phyloP scores from a whole-genome alignment of 768 basidiomycete genomes.

The Sutorius australiensis region DNA sequence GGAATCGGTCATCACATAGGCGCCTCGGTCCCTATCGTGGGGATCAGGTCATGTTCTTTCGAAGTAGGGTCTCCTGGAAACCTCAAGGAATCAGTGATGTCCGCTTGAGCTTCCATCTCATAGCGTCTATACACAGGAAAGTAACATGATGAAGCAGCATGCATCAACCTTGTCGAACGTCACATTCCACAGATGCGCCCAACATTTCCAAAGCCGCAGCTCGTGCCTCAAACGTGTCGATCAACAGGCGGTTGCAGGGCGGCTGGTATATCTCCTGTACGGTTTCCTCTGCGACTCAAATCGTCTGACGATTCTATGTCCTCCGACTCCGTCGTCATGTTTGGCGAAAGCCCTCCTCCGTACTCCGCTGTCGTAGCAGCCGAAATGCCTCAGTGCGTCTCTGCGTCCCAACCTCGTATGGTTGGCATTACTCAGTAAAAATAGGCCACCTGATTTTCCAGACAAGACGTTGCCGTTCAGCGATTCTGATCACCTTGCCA shows the following conservation, averaged over 20 bases:
- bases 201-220: neutral
- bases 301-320: neutral
- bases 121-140: neutral
- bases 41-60: neutral
- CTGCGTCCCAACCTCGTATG: neutral
- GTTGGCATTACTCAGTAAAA: neutral
- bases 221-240: neutral
- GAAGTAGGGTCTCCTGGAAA: neutral
- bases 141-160: neutral
- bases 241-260: constrained; percentile 6
- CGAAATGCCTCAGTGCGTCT: constrained; percentile 4
- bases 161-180: neutral
- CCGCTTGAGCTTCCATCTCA: neutral
- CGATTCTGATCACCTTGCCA: constrained; percentile 3
- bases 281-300: neutral
- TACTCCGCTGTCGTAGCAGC: constrained; percentile 9
- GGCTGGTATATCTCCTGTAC: neutral
- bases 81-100: constrained; percentile 2
- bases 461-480: constrained; percentile 6
- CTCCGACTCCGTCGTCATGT: constrained; percentile 1
- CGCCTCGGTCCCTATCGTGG: neutral
- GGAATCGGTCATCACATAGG: neutral
- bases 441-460: neutral
- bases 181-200: constrained; percentile 11
- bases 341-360: constrained; percentile 15